Conservation (phyloP, 2,329 filamentous ascomycete genomes). For the Hypoxylon sp. region DNA sequence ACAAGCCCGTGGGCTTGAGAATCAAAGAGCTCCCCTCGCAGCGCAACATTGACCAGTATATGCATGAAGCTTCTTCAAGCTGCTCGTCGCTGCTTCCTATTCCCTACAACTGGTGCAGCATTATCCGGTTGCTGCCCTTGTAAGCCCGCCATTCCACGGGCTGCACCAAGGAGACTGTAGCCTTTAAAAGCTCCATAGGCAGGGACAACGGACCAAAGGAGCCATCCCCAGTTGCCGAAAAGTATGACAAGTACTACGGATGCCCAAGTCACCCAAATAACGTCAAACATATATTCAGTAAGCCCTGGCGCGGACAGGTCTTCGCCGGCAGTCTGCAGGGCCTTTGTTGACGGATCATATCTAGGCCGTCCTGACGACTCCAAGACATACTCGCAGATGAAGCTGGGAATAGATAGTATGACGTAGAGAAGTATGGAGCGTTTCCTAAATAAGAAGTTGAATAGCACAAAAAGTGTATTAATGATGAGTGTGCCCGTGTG, state of each 20-base stretch:
- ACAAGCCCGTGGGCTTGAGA: not conserved
- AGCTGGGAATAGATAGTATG: slow-evolving; percentile 79
- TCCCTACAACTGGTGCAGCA: slow-evolving; percentile 60
- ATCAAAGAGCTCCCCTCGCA: slow-evolving; percentile 3
- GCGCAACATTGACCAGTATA: not conserved
- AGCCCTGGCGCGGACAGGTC: slow-evolving; percentile 89
- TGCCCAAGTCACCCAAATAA: slow-evolving; percentile 94
- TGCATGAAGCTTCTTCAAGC: slow-evolving; percentile 56
- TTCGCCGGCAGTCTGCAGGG: slow-evolving; percentile 84
- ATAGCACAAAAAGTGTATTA: slow-evolving; percentile 81
- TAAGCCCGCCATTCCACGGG: slow-evolving; percentile 68
- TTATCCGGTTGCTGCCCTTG: slow-evolving; percentile 56
- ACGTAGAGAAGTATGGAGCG: slow-evolving; percentile 79
- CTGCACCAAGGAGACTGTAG: slow-evolving; percentile 67
- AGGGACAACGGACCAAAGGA: slow-evolving; percentile 69
- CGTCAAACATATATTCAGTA: slow-evolving; percentile 98
- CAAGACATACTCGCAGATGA: slow-evolving; percentile 87
- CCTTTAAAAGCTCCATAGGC: slow-evolving; percentile 70
- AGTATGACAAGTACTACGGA: slow-evolving; percentile 79
- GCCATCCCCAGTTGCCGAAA: slow-evolving; percentile 83
- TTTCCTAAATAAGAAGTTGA: slow-evolving; percentile 76
- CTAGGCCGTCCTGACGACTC: slow-evolving; percentile 87
- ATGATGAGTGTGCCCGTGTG: slow-evolving; percentile 81
- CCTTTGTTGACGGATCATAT: slow-evolving; percentile 73
- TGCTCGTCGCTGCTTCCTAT: slow-evolving; percentile 69